Evolutionary conservation across 352 stramenopile species (phyloP).

Genomic region (Globisporangium ultimum): DNA sequence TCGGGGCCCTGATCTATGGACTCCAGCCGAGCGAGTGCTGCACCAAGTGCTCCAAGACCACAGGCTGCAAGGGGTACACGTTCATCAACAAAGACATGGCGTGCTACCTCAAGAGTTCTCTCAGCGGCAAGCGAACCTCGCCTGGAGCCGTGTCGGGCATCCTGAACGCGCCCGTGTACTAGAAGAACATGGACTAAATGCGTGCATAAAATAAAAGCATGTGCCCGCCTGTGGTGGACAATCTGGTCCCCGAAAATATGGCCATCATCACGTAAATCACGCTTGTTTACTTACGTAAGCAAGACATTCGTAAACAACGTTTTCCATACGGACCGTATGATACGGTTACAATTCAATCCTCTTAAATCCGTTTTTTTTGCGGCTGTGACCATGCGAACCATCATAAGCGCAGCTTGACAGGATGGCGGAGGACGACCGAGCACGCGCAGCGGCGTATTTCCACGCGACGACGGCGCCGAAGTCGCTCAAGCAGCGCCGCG

Average conservation of each 20-base stretch:
- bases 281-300: too few relatives aligned
- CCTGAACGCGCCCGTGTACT: not conserved
- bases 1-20: conserved; percentile 21
- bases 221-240: too few relatives aligned
- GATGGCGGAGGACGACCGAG: conserved; percentile 10
- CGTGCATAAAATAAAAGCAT: not conserved
- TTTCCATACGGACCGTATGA: too few relatives aligned
- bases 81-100: conserved; percentile 22
- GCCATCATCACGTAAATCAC: too few relatives aligned
- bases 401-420: not conserved
- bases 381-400: not conserved
- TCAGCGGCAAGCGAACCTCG: not conserved
- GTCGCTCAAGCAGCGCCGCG: conserved; percentile 26
- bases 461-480: conserved; percentile 33
- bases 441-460: conserved; percentile 55
- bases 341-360: too few relatives aligned
- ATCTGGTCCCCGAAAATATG: too few relatives aligned
- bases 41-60: conserved; percentile 15
- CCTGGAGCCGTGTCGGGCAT: conserved; percentile 1
- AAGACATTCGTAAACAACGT: too few relatives aligned
- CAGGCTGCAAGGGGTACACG: conserved; percentile 27
- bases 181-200: not conserved
- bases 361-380: not conserved
- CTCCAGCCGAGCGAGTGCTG: conserved; percentile 25
- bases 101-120: conserved; percentile 29